These are phyloP conservation scores for Rhodotorula toruloides DNA, from an alignment of 768 basidiomycete species.

Conservation along the genomic window DNA sequence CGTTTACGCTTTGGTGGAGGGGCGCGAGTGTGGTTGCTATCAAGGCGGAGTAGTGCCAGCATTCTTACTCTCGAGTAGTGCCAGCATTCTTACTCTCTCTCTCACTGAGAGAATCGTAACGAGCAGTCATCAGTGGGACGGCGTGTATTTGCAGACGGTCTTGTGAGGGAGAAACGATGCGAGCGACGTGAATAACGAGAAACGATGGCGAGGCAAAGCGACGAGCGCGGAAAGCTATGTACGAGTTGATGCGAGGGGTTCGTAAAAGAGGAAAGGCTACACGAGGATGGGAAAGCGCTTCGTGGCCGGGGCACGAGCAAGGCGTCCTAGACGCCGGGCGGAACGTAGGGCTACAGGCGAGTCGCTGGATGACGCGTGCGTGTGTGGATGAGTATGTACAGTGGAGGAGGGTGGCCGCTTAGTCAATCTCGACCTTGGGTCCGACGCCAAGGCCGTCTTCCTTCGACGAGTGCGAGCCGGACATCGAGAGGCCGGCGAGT, in stretches of 20 bases:
- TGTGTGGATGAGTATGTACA: not conserved
- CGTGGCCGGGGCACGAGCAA: too few relatives aligned
- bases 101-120: too few relatives aligned
- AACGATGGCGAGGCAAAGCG: too few relatives aligned
- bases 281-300: too few relatives aligned
- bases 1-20: not conserved
- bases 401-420: not conserved
- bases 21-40: not conserved
- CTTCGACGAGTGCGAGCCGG: not conserved
- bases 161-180: too few relatives aligned
- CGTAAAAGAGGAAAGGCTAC: too few relatives aligned
- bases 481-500: not conserved
- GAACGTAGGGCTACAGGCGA: not conserved
- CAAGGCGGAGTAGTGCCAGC: not conserved
- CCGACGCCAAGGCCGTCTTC: not conserved
- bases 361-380: too few relatives aligned
- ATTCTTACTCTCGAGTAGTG: not conserved
- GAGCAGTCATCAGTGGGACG: too few relatives aligned
- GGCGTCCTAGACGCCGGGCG: not conserved
- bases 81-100: not conserved
- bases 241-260: too few relatives aligned
- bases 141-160: too few relatives aligned
- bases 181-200: too few relatives aligned
- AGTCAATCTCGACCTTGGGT: conserved; percentile 4
- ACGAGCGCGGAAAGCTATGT: too few relatives aligned